phyloP scores from a whole-genome alignment of 1,284 basidiomycete species.

The Retiboletus flavoniger region DNA sequence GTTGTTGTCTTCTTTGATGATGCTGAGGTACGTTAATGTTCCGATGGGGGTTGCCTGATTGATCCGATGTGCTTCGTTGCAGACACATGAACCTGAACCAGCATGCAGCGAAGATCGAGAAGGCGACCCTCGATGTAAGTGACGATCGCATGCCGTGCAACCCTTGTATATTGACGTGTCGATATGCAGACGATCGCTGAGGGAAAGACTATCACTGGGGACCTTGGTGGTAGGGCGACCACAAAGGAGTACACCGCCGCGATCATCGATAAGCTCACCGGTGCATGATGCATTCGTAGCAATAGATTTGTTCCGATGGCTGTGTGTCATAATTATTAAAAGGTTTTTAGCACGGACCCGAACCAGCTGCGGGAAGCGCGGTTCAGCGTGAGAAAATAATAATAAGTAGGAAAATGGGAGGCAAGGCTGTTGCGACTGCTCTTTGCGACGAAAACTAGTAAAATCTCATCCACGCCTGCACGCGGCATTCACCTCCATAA shows the following conservation, averaged over 20 bases:
- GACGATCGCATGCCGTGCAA: constrained; percentile 18
- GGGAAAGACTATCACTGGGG: constrained; percentile 89
- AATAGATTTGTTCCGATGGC: constrained; percentile 14
- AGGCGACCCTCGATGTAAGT: constrained; percentile 80
- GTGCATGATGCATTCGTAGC: constrained; percentile 35
- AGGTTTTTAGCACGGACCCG: constrained; percentile 1
- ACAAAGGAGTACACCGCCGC: constrained; percentile 87
- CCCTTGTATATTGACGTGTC: constrained; percentile 20
- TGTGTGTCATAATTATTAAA: constrained; percentile 12
- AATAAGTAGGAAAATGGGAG: constrained; percentile 24
- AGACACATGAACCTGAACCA: constrained; percentile 94
- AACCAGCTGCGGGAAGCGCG: constrained; percentile 9
- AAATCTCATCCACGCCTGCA: constrained; percentile 51
- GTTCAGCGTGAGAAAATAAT: constrained; percentile 32
- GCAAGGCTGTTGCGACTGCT: constrained; percentile 10
- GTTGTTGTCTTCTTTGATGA: constrained; percentile 94
- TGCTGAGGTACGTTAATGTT: constrained; percentile 70
- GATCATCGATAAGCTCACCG: constrained; percentile 74
- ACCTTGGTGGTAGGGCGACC: constrained; percentile 87
- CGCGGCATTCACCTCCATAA: constrained; percentile 58
- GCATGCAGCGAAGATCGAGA: constrained; percentile 89
- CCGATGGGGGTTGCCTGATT: constrained; percentile 13
- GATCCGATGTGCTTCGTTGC: constrained; percentile 28
- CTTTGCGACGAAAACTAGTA: constrained; percentile 45
- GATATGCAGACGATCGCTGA: constrained; percentile 83